Conservation (phyloP, 2,329 filamentous ascomycete genomes). For the Magnaporthiopsis poae region DNA sequence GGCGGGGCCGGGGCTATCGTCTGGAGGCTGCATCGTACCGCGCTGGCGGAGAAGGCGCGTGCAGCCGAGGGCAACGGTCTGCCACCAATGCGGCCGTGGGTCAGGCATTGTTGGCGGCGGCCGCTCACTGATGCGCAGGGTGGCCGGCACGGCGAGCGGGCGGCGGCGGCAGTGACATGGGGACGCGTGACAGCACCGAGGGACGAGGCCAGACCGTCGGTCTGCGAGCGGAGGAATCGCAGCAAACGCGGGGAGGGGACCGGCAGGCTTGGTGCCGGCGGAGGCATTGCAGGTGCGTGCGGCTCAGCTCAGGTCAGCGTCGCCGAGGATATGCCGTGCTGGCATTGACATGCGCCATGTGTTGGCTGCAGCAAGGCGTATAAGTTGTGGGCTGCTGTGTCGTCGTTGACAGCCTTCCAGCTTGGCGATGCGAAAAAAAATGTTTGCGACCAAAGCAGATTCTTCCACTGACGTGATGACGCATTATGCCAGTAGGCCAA, state of each 20-base stretch:
- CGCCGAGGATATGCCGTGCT: not conserved
- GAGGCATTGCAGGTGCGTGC: conserved; percentile 31
- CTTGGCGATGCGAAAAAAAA: not conserved
- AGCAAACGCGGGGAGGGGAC: conserved; percentile 51
- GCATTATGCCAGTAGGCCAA: not conserved
- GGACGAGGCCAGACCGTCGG: conserved; percentile 44
- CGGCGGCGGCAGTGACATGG: not conserved
- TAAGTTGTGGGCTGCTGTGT: not conserved
- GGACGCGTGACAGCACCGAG: not conserved
- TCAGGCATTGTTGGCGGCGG: conserved; percentile 4
- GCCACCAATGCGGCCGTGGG: conserved; percentile 11
- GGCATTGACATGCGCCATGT: not conserved
- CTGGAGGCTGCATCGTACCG: not conserved
- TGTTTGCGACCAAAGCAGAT: not conserved
- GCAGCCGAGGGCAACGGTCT: conserved; percentile 1
- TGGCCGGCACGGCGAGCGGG: not conserved
- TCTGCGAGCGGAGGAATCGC: conserved; percentile 63
- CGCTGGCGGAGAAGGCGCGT: conserved; percentile 1
- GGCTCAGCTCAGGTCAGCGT: not conserved
- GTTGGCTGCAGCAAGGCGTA: not conserved
- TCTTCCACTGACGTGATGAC: not conserved
- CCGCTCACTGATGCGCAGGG: not conserved
- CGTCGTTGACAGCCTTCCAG: not conserved
- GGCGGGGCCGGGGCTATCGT: not conserved
- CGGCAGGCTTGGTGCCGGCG: conserved; percentile 30